These are phyloP conservation scores for Takakia lepidozioides DNA, from an alignment of 225 moss, liverwort and hornwort genomes.

Conservation along the genomic window DNA sequence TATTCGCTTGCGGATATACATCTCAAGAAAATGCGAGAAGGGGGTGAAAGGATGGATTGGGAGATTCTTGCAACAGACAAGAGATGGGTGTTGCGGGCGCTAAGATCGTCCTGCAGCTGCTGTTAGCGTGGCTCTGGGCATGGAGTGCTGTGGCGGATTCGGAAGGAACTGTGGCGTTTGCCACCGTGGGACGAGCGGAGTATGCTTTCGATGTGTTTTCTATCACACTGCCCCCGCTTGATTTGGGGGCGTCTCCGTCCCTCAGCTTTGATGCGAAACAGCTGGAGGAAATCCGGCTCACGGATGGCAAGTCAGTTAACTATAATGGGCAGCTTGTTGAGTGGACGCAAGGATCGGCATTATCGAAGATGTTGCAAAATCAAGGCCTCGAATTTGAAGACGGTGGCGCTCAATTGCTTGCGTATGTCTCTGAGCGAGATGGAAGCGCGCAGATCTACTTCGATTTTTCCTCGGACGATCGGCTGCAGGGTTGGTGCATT, in stretches of 20 bases:
- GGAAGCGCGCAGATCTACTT: conserved; percentile 63
- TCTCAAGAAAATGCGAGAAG: no score
- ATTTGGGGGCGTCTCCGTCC: no score
- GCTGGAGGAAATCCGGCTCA: conserved; percentile 29
- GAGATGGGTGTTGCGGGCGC: no score
- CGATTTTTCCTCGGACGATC: conserved; percentile 23
- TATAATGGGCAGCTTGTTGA: conserved; percentile 77
- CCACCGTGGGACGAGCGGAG: conserved; percentile 16
- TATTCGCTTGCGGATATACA: no score
- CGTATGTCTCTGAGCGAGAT: conserved; percentile 70
- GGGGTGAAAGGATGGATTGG: no score
- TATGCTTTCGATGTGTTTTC: conserved; percentile 14
- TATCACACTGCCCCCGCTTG: not conserved
- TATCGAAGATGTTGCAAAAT: conserved; percentile 13
- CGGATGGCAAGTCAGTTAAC: conserved; percentile 69
- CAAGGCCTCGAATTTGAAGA: not conserved
- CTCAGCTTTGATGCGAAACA: not conserved
- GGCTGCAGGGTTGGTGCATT: no score
- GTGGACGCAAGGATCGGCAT: conserved; percentile 16
- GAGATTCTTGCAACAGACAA: no score
- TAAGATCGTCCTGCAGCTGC: no score
- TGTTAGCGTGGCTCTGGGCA: no score
- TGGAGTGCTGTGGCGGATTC: no score
- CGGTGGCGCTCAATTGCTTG: conserved; percentile 17
- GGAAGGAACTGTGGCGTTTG: conserved; percentile 38